phyloP scores from a whole-genome alignment of 2,329 filamentous ascomycete species.

The Cadophora sp. region DNA sequence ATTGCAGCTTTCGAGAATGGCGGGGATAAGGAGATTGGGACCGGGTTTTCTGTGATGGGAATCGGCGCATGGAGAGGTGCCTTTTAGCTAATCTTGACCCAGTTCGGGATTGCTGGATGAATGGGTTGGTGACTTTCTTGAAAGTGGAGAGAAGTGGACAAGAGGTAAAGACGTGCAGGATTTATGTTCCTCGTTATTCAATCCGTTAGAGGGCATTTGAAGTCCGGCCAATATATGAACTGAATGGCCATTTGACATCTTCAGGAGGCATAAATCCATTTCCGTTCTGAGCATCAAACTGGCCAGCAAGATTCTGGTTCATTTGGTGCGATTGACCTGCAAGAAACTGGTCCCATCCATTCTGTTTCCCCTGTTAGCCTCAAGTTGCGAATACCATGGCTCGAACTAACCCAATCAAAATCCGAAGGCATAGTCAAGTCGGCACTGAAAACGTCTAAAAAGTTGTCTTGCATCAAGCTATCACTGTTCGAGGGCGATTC shows the following conservation, averaged over 20 bases:
- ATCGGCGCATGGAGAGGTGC: constrained; percentile 33
- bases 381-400: not conserved
- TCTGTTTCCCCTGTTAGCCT: constrained; percentile 25
- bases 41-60: constrained; percentile 41
- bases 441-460: constrained; percentile 31
- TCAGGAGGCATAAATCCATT: constrained; percentile 27
- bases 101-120: constrained; percentile 25
- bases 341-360: constrained; percentile 37
- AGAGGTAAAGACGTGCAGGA: not conserved
- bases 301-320: constrained; percentile 15
- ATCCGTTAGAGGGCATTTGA: not conserved
- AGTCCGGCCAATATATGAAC: not conserved
- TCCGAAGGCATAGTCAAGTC: constrained; percentile 32
- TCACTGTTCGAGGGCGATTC: constrained; percentile 14
- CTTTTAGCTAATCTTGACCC: constrained; percentile 30
- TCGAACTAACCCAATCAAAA: constrained; percentile 37
- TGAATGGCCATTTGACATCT: not conserved
- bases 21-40: constrained; percentile 43
- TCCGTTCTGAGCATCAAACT: constrained; percentile 20
- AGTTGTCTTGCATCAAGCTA: constrained; percentile 29
- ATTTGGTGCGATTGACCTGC: constrained; percentile 11
- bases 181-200: too few relatives aligned
- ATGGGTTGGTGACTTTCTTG: not conserved
- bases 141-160: not conserved
- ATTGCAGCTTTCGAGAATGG: constrained; percentile 40